These are phyloP conservation scores for Leucogyrophana mollusca DNA, from an alignment of 768 basidiomycete species.

Conservation along the genomic window DNA sequence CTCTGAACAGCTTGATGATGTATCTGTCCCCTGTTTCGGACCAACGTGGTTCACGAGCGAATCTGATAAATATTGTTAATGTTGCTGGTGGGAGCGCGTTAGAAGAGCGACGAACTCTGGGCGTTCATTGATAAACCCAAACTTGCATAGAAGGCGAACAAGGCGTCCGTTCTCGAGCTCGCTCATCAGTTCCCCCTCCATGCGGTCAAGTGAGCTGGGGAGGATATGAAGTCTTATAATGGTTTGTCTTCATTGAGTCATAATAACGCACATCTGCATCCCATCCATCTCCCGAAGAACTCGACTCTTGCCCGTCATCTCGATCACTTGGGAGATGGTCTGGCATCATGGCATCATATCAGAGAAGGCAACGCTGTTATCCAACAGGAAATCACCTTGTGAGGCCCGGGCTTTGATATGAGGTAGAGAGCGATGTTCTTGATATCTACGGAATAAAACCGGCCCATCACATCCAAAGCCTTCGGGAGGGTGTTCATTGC, in stretches of 20 bases:
- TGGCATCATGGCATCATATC: constrained; percentile 27
- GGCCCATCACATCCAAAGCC: constrained; percentile 69
- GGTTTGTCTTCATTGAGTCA: neutral
- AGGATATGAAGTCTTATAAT: neutral
- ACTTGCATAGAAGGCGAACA: constrained; percentile 86
- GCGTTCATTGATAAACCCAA: constrained; percentile 99
- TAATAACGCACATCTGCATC: constrained; percentile 60
- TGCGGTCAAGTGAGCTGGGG: constrained; percentile 69
- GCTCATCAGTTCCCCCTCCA: constrained; percentile 81
- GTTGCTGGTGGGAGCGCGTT: neutral
- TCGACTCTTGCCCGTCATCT: constrained; percentile 67
- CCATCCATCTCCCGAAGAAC: constrained; percentile 82
- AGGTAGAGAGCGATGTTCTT: constrained; percentile 80
- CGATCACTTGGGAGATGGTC: constrained; percentile 77
- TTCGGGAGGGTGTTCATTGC: constrained; percentile 64
- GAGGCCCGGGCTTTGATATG: constrained; percentile 64
- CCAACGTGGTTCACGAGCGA: constrained; percentile 95
- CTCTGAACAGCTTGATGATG: constrained; percentile 96
- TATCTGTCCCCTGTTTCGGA: constrained; percentile 98
- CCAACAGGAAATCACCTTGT: constrained; percentile 45
- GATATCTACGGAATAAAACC: constrained; percentile 77
- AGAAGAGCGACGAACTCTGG: constrained; percentile 71
- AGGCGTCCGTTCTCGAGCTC: constrained; percentile 95
- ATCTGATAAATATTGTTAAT: constrained; percentile 48
- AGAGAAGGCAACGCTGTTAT: neutral